Conservation (phyloP, 2,329 filamentous ascomycete genomes). For the Penicillium occitanis region DNA sequence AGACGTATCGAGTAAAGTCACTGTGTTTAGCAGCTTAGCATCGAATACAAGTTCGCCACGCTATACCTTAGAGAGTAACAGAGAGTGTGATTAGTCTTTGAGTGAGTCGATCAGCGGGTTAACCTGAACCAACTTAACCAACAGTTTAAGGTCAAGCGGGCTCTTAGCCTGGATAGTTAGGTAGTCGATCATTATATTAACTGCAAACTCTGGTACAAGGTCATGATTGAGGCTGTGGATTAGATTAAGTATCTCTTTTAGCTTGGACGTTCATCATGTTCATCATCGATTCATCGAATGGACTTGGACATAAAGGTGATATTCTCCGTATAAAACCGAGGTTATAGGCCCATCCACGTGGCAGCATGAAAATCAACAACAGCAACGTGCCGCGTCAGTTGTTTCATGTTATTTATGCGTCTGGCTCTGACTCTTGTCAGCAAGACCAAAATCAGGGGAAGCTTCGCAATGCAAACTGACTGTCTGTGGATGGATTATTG, state of each 20-base stretch:
- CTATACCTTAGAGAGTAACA: neutral
- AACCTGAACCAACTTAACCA: neutral
- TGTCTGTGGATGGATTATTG: neutral
- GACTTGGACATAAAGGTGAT: neutral
- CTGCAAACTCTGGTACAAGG: neutral
- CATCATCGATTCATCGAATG: neutral
- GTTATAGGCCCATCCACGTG: neutral
- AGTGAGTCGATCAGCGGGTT: neutral
- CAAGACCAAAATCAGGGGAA: neutral
- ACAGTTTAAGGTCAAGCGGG: neutral
- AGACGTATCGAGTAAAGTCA: neutral
- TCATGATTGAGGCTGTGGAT: neutral
- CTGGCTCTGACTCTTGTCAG: neutral
- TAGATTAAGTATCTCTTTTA: neutral
- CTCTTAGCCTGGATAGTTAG: neutral
- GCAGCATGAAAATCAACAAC: neutral
- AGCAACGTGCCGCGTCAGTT: neutral
- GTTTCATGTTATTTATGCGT: slow-evolving; percentile 5
- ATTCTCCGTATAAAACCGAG: neutral
- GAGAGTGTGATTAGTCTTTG: neutral
- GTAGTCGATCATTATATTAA: neutral
- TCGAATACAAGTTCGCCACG: neutral
- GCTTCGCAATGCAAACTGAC: neutral
- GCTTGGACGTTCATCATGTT: neutral
- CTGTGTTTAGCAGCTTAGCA: neutral